These are phyloP conservation scores for Talaromyces albobiverticillius DNA, from an alignment of 2,329 filamentous ascomycete species.

Conservation along the genomic window DNA sequence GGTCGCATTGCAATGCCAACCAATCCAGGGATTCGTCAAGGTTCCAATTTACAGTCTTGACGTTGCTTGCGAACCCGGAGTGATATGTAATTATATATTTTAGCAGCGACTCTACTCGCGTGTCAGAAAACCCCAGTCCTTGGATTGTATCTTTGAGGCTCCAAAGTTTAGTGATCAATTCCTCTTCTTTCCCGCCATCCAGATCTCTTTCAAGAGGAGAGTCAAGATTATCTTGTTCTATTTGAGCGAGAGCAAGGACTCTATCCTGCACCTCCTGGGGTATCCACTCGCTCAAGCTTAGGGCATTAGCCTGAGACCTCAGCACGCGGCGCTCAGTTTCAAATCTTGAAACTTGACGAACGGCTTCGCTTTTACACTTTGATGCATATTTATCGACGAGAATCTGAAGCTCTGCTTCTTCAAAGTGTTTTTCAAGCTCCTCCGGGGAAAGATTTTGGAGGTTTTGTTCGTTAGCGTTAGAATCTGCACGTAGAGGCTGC, in stretches of 20 bases:
- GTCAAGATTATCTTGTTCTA: constrained; percentile 39
- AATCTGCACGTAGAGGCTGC: constrained; percentile 19
- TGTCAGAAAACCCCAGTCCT: constrained; percentile 64
- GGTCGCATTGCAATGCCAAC: constrained; percentile 73
- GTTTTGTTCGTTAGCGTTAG: constrained; percentile 26
- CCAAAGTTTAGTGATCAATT: constrained; percentile 78
- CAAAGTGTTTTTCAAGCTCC: constrained; percentile 83
- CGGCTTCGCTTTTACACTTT: constrained; percentile 75
- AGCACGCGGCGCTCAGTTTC: constrained; percentile 84
- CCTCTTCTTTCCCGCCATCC: constrained; percentile 60
- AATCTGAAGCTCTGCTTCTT: constrained; percentile 84
- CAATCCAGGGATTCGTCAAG: constrained; percentile 85
- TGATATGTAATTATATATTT: constrained; percentile 66
- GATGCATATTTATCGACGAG: constrained; percentile 79
- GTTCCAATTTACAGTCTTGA: constrained; percentile 73
- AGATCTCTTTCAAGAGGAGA: constrained; percentile 24
- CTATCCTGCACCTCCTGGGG: constrained; percentile 73
- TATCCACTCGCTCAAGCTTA: constrained; percentile 73
- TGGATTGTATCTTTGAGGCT: constrained; percentile 71
- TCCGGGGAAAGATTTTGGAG: constrained; percentile 68
- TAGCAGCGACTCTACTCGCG: constrained; percentile 62
- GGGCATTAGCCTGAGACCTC: constrained; percentile 73
- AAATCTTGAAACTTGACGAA: constrained; percentile 71
- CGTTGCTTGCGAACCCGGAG: constrained; percentile 54
- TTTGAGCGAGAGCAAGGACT: constrained; percentile 63